Evolutionary conservation across 345 rosid species (phyloP).

Genomic region (Erodium maritimum): DNA sequence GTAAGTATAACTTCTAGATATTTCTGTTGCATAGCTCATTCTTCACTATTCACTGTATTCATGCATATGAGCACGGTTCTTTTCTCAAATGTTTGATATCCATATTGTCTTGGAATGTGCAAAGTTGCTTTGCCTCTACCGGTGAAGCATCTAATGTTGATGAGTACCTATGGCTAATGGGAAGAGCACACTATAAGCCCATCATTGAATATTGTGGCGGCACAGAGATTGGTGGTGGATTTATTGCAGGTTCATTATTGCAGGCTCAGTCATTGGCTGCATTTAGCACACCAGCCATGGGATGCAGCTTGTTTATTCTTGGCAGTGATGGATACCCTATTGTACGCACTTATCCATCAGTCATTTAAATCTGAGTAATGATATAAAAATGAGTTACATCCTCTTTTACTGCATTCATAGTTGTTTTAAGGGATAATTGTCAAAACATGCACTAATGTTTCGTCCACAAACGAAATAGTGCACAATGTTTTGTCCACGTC

Average conservation of each 20-base stretch:
- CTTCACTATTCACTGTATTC: not conserved
- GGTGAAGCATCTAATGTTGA: slow-evolving; percentile 97
- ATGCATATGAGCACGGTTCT: slow-evolving; percentile 4
- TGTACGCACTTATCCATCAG: slow-evolving; percentile 39
- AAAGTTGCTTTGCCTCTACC: slow-evolving; percentile 86
- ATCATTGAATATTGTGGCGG: slow-evolving; percentile 95
- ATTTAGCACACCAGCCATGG: slow-evolving; percentile 90
- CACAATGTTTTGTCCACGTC: too few species aligned
- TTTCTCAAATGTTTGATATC: slow-evolving; percentile 1
- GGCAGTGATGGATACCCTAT: slow-evolving; percentile 52
- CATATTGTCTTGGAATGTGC: slow-evolving; percentile 13
- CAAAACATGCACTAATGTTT: too few species aligned
- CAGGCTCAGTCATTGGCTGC: slow-evolving; percentile 90
- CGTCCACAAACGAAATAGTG: too few species aligned
- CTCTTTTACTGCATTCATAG: too few species aligned
- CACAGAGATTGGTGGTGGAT: slow-evolving; percentile 89
- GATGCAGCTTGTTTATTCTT: slow-evolving; percentile 78
- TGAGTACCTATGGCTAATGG: slow-evolving; percentile 93
- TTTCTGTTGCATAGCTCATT: not conserved
- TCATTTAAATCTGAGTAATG: not conserved
- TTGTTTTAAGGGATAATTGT: too few species aligned
- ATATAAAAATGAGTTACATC: too few species aligned
- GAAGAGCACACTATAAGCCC: slow-evolving; percentile 82
- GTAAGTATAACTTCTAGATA: slow-evolving; percentile 26
- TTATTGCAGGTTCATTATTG: slow-evolving; percentile 68